Percentiles rank a stretch among this genome's conserved stretches.
Conservation (phyloP, 2,329 filamentous ascomycete genomes). For the Akanthomyces muscarius region DNA sequence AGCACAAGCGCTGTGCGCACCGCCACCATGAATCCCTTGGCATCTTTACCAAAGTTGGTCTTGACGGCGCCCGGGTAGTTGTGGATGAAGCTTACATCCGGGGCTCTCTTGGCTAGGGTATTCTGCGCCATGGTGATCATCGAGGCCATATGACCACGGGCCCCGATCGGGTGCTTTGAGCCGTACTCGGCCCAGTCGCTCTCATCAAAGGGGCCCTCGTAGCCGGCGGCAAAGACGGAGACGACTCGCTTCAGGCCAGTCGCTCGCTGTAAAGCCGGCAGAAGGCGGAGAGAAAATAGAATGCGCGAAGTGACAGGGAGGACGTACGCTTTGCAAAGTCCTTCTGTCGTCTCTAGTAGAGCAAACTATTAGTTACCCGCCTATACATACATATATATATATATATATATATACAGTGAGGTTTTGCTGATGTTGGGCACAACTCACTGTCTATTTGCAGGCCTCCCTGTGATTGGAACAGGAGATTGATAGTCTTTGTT, state of each 20-base stretch:
- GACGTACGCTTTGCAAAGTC: conserved; percentile 45
- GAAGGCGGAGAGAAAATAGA: conserved; percentile 51
- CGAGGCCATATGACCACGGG: background rate
- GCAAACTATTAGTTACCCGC: background rate
- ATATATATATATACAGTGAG: too few species aligned
- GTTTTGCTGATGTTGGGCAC: background rate
- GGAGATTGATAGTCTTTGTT: conserved; percentile 50
- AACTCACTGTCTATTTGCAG: conserved; percentile 3
- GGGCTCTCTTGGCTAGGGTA: background rate
- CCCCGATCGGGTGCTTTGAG: conserved; percentile 30
- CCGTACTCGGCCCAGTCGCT: conserved; percentile 30
- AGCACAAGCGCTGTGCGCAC: background rate
- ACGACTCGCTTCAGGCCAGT: conserved; percentile 40
- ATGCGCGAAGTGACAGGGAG: conserved; percentile 54
- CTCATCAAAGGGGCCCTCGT: conserved; percentile 40
- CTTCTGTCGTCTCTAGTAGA: conserved; percentile 46
- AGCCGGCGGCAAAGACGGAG: conserved; percentile 43
- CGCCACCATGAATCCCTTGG: background rate
- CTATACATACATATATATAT: too few species aligned
- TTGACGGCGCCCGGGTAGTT: background rate
- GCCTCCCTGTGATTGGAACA: conserved; percentile 33
- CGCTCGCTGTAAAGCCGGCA: conserved; percentile 44
- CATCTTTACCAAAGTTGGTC: background rate
- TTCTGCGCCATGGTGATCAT: conserved; percentile 8
- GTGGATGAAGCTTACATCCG: background rate